Percentiles rank a stretch among this genome's conserved stretches.
Conservation (phyloP, 345 rosid genomes). For the Ailanthus altissimus region DNA sequence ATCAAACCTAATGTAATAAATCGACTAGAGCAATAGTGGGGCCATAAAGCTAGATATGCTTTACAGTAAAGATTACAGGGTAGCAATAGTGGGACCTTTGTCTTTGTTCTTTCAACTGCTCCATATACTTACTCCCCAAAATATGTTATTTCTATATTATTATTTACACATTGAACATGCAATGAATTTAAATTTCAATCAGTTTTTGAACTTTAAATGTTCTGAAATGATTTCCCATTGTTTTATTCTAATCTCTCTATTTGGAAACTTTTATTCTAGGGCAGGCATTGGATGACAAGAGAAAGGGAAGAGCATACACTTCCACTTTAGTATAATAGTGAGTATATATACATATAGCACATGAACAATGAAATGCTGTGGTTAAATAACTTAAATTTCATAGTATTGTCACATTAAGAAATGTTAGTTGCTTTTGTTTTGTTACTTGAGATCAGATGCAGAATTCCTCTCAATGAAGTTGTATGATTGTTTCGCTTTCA, state of each 20-base stretch:
- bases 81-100: neutral
- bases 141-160: too few species aligned
- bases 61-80: neutral
- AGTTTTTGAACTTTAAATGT: neutral
- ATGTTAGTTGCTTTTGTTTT: too few species aligned
- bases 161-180: neutral
- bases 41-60: neutral
- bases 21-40: too few species aligned
- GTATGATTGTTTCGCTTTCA: too few species aligned
- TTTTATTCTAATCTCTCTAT: neutral
- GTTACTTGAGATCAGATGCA: too few species aligned
- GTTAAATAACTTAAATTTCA: too few species aligned
- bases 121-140: too few species aligned
- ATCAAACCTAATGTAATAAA: neutral
- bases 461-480: too few species aligned
- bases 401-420: too few species aligned
- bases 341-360: too few species aligned
- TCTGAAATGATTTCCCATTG: neutral
- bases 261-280: constrained; percentile 3
- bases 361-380: neutral
- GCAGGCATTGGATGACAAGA: constrained; percentile 77
- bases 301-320: constrained; percentile 69
- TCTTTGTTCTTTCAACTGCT: neutral
- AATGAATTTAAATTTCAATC: neutral
- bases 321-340: too few species aligned